Evolutionary conservation across 192 early-diverging fungal genomes (phyloP), one percentile per base, ranked within the genome.

Genomic region (Coemansia sp.): DNA sequence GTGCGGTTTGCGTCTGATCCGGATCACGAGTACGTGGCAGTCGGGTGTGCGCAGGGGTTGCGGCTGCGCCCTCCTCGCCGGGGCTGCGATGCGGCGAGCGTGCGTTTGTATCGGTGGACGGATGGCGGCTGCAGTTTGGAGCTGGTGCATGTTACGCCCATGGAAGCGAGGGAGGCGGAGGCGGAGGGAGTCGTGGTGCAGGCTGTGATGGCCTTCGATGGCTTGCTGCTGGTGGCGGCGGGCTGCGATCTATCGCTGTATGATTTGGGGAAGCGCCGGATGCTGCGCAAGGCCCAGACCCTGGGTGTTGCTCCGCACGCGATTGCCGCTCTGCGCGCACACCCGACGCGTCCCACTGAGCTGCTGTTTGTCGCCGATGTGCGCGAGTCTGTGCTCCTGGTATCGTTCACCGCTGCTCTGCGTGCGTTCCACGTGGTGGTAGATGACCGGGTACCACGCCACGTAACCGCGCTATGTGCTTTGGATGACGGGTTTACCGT

Each of bases 401-500:
- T 87, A 1, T 74, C 84, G 1, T 97, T 94, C 69, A 73, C 87
- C 19, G 85, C 80, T 27, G 64, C 83, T 4, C 88, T 96, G 60
- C 94, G 96, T 71, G 85, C 86, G 15, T 93, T 99, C 75, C 89
- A 88, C n/a, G 82, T 94, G 1, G 91, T 97, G 79, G 94, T 96
- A 35, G 96, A 97, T 63, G 98, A 99, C 71, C 88, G 92, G n/a
- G 74, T 88, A 20, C 92, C 93, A 47, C 88, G 96, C 49, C 96
- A 91, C 88, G 87, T 93, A 40, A 94, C 96, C 15, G 76, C 86
- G 24, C 84, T 91, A 12, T 66, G 60, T 8, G 66, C 84, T 9
- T 90, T 96, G 86, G 74, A 95, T 35, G 96, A 98, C 79, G 97
- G 95, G 68, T 92, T 97, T 67, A 98, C 98, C 6, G 87, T 97